Base-by-base conservation (phyloP, 345 rosid species). In the Cochlearia excelsa region DNA sequence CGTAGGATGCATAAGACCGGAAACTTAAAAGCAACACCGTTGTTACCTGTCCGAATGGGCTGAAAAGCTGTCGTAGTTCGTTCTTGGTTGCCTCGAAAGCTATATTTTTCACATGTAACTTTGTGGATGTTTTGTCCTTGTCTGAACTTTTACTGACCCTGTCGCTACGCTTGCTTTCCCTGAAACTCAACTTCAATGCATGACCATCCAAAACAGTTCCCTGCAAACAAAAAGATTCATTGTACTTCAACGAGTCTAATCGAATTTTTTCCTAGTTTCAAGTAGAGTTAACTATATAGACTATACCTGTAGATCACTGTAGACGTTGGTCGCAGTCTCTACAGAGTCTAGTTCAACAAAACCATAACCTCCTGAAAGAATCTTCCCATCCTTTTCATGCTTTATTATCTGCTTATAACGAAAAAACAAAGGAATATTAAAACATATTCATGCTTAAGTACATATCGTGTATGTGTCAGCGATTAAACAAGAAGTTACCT, bases 21-120 rank as follows among this genome's bases (percentile, higher is more conserved):
- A 43, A n/a, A n/a, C n/a, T n/a, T n/a, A n/a, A n/a, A n/a, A n/a
- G n/a, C n/a, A n/a, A n/a, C n/a, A n/a, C n/a, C n/a, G n/a, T n/a
- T n/a, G n/a, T 47, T 65, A 86, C 99, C 99, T 89, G 95, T 69
- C 97, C 99, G 59, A 89, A 89, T 50, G 99, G 90, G 74, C 92
- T 81, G 75, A 89, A 89, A 26, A 93, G 79, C 77, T 85, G 95
- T 74, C 82, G 81, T 46, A 93, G 76, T 72, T 93, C 99, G 63
- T 87, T 89, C 74, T 82, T 75, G 4, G 97, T 93, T 54, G 99
- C 97, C 73, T 93, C 95, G 54, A 93, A 93, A 63, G 99, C 95
- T 54, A 93, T 92, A 70, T 93, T 89, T 74, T 73, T 85, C 55
- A 89, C 88, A 41, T 85, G 91, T 39, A 93, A 62, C 79, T 93